Base-by-base conservation (phyloP, 495 filamentous ascomycete genomes). In the Daldinia bambusicola region DNA sequence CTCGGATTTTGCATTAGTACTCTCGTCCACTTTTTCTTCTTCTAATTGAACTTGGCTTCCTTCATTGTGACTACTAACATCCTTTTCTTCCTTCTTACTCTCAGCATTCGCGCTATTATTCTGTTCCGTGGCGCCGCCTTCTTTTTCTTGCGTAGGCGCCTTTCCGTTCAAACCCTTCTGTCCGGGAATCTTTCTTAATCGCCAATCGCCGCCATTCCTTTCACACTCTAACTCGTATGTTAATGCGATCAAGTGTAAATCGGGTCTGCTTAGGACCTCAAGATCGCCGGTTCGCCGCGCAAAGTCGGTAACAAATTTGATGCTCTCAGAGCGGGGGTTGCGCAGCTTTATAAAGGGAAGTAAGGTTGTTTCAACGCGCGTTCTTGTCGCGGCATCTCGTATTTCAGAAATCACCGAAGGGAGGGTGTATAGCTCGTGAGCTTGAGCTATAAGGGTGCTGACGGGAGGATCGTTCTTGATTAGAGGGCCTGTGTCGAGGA, bases 171-270 rank as follows among this genome's bases (percentile, higher is more conserved):
- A 62, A 2, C 82, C 77, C 75, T 93, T 93, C 81, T 97, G 92
- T 0, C 90, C 89, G 0, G 93, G 93, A 6, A 87, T 86, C 64
- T 85, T 91, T 48, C 94, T 85, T 74, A 97, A 76, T 36, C 93
- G 85, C 90, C 92, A 95, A 75, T 95, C 89, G 6, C 93, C 94
- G 20, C 89, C 87, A 76, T 95, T 95, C 62, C 87, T 83, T 79
- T 96, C 92, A 66, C 92, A 89, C 70, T 97, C 93, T 13, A 98
- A 73, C 75, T 99, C 95, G 75, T 97, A 98, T 3, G 93, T 91
- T 34, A 99, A 83, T 5, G 95, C 95, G 70, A 98, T 82, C 37
- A 98, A 84, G 67, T 95, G 89, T 50, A 98, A 81, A 89, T 99
- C 95, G 5, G 92, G 90, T 75, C 85, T 89, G 78, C 93, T 97